These are phyloP conservation scores for Herpetospermum pedunculosum DNA, from an alignment of 306 rosid genomes.

Conservation along the genomic window DNA sequence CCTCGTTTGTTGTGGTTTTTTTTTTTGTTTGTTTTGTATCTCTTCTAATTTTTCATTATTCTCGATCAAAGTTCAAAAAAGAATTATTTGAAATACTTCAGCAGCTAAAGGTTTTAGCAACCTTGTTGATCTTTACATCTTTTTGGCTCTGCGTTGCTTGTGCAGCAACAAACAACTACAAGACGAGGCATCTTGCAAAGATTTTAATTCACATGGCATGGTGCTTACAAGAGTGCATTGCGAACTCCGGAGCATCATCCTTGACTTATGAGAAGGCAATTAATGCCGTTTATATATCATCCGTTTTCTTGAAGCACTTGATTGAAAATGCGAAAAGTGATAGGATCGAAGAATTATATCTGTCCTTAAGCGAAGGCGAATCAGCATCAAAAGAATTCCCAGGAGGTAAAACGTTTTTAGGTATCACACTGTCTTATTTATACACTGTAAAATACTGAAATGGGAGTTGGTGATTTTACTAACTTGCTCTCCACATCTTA, in stretches of 20 bases:
- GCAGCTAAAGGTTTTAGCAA: not conserved
- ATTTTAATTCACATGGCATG: slow-evolving; percentile 74
- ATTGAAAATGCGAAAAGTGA: slow-evolving; percentile 53
- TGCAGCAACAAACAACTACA: slow-evolving; percentile 69
- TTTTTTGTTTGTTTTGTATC: too few species aligned
- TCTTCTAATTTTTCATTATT: too few species aligned
- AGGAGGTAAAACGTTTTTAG: slow-evolving; percentile 35
- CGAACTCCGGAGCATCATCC: slow-evolving; percentile 47
- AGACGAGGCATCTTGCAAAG: slow-evolving; percentile 87
- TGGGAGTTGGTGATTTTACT: not conserved
- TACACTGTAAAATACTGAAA: not conserved
- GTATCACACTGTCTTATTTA: not conserved
- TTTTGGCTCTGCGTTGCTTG: not conserved
- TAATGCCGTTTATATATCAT: slow-evolving; percentile 72
- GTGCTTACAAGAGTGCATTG: slow-evolving; percentile 69
- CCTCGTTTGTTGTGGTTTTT: too few species aligned
- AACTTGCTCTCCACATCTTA: not conserved
- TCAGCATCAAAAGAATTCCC: slow-evolving; percentile 32
- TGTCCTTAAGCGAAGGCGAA: slow-evolving; percentile 56
- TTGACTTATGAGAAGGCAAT: slow-evolving; percentile 62
- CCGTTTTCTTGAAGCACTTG: slow-evolving; percentile 70
- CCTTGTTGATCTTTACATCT: not conserved
- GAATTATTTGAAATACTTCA: not conserved
- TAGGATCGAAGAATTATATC: slow-evolving; percentile 39
- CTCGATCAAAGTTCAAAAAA: too few species aligned